phyloP scores from a whole-genome alignment of 2,329 filamentous ascomycete genomes.

The Aspergillus carbonarius region DNA sequence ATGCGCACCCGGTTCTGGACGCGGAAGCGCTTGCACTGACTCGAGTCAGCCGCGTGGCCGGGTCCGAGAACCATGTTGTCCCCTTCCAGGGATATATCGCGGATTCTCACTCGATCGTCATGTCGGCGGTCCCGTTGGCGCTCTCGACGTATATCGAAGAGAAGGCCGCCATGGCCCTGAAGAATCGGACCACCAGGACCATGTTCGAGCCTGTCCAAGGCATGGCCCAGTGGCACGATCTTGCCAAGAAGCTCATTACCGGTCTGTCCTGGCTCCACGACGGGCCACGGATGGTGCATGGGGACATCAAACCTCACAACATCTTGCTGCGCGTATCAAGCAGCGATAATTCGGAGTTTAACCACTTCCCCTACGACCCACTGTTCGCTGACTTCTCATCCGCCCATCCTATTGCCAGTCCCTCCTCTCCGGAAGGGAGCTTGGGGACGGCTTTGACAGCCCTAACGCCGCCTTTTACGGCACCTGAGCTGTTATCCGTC shows the following conservation, averaged over 20 bases:
- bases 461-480: slow-evolving; percentile 46
- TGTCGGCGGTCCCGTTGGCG: slow-evolving; percentile 45
- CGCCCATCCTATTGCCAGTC: slow-evolving; percentile 24
- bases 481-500: slow-evolving; percentile 44
- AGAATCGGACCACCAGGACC: slow-evolving; percentile 39
- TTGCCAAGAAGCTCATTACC: slow-evolving; percentile 42
- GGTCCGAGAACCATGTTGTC: slow-evolving; percentile 40
- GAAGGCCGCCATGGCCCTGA: slow-evolving; percentile 28
- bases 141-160: slow-evolving; percentile 44
- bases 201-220: slow-evolving; percentile 49
- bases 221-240: slow-evolving; percentile 38
- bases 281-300: slow-evolving; percentile 44
- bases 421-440: slow-evolving; percentile 14
- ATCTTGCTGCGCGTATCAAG: slow-evolving; percentile 37
- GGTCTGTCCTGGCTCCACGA: slow-evolving; percentile 47
- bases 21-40: slow-evolving; percentile 46
- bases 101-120: slow-evolving; percentile 41
- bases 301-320: slow-evolving; percentile 51
- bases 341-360: slow-evolving; percentile 7
- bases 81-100: slow-evolving; percentile 47
- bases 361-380: slow-evolving; percentile 39
- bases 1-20: slow-evolving; percentile 42
- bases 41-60: slow-evolving; percentile 34
- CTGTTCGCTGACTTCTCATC: slow-evolving; percentile 49
- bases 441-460: slow-evolving; percentile 35